Evolutionary conservation across 495 filamentous ascomycete species (phyloP).

Genomic region (Ramalina peruviana): DNA sequence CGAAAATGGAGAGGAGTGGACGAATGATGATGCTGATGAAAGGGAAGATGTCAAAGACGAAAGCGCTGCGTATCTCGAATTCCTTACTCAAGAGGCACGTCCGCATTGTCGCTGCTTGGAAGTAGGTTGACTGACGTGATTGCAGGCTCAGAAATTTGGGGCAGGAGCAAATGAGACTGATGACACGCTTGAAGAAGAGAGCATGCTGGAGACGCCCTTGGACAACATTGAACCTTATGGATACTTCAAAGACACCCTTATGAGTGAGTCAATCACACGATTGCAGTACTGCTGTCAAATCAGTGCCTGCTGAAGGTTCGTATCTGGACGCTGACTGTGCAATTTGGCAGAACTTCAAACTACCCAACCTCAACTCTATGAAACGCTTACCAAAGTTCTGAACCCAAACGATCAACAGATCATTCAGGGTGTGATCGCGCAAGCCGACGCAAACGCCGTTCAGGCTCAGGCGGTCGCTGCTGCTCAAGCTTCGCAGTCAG

Average conservation of each 20-base stretch:
- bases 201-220: constrained; percentile 79
- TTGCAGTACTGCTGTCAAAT: not conserved
- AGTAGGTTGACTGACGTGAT: constrained; percentile 7
- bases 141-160: constrained; percentile 68
- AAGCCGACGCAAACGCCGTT: constrained; percentile 52
- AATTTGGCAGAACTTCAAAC: constrained; percentile 61
- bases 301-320: not conserved
- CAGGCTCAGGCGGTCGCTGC: constrained; percentile 11
- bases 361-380: constrained; percentile 81
- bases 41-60: constrained; percentile 71
- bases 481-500: constrained; percentile 11
- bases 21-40: constrained; percentile 59
- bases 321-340: constrained; percentile 13
- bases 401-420: constrained; percentile 67
- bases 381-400: constrained; percentile 62
- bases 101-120: constrained; percentile 5
- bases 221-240: constrained; percentile 91
- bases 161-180: constrained; percentile 62
- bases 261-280: constrained; percentile 49
- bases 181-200: constrained; percentile 83
- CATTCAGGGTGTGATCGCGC: constrained; percentile 64
- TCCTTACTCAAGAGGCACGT: constrained; percentile 74
- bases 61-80: constrained; percentile 87
- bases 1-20: constrained; percentile 48
- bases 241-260: constrained; percentile 64